These are phyloP conservation scores for Sporothrix mexicana DNA, from an alignment of 2,329 filamentous ascomycete genomes.

Conservation along the genomic window DNA sequence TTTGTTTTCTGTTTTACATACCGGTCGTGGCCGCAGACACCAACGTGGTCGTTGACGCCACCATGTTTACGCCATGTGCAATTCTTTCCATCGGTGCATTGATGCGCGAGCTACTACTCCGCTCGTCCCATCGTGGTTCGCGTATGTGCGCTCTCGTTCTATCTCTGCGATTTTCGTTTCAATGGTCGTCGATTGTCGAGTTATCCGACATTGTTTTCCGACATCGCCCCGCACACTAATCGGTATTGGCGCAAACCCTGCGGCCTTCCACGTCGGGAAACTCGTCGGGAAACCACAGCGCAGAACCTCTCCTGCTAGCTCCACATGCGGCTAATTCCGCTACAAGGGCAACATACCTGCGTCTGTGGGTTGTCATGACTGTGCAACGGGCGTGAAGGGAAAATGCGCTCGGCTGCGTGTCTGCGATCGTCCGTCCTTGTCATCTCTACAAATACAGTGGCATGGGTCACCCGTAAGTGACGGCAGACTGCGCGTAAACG, in stretches of 20 bases:
- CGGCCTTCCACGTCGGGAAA: not conserved
- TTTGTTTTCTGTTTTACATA: not conserved
- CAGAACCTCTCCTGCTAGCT: not conserved
- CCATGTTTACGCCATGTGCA: not conserved
- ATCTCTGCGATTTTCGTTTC: not conserved
- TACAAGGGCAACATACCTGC: not conserved
- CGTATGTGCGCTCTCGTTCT: not conserved
- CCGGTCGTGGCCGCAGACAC: too few species aligned
- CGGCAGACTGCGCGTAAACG: not conserved
- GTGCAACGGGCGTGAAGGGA: too few species aligned
- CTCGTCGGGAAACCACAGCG: not conserved
- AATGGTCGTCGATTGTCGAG: not conserved
- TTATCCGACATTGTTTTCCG: slow-evolving; percentile 5
- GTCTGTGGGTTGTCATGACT: not conserved
- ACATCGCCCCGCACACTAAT: slow-evolving; percentile 1
- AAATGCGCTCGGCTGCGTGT: not conserved
- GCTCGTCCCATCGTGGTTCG: not conserved
- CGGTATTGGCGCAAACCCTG: not conserved
- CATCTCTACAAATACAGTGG: not conserved
- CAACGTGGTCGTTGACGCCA: too few species aligned
- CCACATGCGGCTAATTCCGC: slow-evolving; percentile 3
- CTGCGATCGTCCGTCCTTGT: not conserved
- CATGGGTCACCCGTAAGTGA: not conserved
- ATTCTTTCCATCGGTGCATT: not conserved
- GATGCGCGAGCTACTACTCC: not conserved